Evolutionary conservation across 2,329 filamentous ascomycete genomes (phyloP).

Genomic region (Cladobotryum protrusum): DNA sequence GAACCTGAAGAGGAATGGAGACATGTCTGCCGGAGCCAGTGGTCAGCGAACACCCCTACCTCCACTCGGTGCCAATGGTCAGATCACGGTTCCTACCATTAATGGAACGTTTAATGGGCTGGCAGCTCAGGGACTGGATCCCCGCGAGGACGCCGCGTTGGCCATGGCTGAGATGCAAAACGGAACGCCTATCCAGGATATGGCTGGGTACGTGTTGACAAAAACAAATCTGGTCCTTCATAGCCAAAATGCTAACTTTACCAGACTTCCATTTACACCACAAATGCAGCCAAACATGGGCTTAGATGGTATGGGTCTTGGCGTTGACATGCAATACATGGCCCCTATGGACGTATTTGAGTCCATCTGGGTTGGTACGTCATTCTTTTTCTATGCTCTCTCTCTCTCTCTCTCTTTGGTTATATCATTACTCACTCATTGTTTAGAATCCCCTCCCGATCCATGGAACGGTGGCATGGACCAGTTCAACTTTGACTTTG

Average conservation of each 20-base stretch:
- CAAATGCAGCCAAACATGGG: conserved; percentile 30
- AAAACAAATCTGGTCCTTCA: background rate
- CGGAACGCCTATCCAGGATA: conserved; percentile 43
- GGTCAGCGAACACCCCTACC: conserved; percentile 38
- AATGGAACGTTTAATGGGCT: conserved; percentile 21
- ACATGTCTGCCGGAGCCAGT: conserved; percentile 39
- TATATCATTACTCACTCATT: background rate
- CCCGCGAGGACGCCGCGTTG: conserved; percentile 56
- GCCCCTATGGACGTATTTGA: conserved; percentile 64
- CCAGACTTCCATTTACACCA: conserved; percentile 26
- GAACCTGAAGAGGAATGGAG: conserved; percentile 43
- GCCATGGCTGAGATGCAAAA: conserved; percentile 62
- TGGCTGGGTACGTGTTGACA: conserved; percentile 29
- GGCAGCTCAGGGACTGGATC: conserved; percentile 29
- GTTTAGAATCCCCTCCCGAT: conserved; percentile 48
- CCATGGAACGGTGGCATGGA: conserved; percentile 51
- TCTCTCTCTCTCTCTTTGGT: background rate
- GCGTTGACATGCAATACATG: conserved; percentile 52
- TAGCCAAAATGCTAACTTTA: conserved; percentile 7
- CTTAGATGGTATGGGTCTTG: conserved; percentile 45
- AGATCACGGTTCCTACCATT: conserved; percentile 15
- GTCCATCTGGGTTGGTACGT: conserved; percentile 61
- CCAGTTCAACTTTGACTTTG: conserved; percentile 54
- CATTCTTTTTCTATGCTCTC: background rate
- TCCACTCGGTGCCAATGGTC: conserved; percentile 19